phyloP scores from a whole-genome alignment of 2,329 filamentous ascomycete genomes.

The Plectosphaerella sp. region DNA sequence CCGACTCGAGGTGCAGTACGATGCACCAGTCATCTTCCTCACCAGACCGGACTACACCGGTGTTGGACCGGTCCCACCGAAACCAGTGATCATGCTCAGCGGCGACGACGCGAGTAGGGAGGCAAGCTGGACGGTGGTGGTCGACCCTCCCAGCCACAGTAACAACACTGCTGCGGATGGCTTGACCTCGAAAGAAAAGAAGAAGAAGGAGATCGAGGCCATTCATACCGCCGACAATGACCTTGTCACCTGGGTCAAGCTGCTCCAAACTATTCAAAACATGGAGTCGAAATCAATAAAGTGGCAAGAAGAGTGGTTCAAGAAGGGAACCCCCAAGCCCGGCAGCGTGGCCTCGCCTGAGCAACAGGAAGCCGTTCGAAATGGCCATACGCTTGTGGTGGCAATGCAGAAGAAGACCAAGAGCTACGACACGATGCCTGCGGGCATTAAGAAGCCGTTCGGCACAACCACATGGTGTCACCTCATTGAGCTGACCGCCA shows the following conservation, averaged over 20 bases:
- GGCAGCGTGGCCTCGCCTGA: not conserved
- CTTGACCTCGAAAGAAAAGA: not conserved
- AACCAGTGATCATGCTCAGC: slow-evolving; percentile 29
- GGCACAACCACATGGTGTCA: slow-evolving; percentile 53
- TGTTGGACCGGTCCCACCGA: slow-evolving; percentile 24
- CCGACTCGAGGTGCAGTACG: slow-evolving; percentile 44
- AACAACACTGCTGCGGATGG: not conserved
- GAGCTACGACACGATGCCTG: slow-evolving; percentile 50
- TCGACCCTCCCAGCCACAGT: slow-evolving; percentile 13
- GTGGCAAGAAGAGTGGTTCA: slow-evolving; percentile 31
- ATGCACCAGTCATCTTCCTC: slow-evolving; percentile 47
- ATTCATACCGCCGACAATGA: slow-evolving; percentile 55
- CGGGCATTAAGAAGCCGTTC: slow-evolving; percentile 41
- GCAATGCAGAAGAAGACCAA: slow-evolving; percentile 41
- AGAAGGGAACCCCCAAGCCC: slow-evolving; percentile 1
- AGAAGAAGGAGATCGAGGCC: slow-evolving; percentile 14
- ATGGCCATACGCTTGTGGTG: slow-evolving; percentile 36
- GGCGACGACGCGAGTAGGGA: slow-evolving; percentile 30
- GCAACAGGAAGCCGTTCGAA: slow-evolving; percentile 4
- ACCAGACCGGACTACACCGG: slow-evolving; percentile 34
- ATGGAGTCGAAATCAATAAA: slow-evolving; percentile 43
- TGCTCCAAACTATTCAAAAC: slow-evolving; percentile 44
- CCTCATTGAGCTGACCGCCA: slow-evolving; percentile 48
- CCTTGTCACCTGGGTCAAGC: slow-evolving; percentile 47
- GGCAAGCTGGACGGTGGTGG: slow-evolving; percentile 25